Percentiles rank a stretch among this genome's conserved stretches.
phyloP scores from a whole-genome alignment of 805 yeast species.

The Schizosaccharomyces lindneri region DNA sequence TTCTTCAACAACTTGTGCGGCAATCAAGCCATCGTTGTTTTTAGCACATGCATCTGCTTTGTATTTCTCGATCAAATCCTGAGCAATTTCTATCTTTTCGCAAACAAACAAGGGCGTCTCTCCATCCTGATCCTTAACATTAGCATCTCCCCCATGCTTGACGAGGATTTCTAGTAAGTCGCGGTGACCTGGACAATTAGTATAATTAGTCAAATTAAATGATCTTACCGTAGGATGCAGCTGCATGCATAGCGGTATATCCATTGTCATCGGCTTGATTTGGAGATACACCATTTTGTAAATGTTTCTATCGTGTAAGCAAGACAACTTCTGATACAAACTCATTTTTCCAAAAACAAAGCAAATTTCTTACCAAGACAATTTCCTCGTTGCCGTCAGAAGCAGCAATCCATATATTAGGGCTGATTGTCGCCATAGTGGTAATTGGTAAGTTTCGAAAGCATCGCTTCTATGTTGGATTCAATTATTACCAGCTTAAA shows the following conservation, averaged over 20 bases:
- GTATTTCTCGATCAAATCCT: constrained; percentile 26
- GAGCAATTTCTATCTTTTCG: constrained; percentile 46
- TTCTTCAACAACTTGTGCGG: neutral
- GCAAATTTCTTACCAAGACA: neutral
- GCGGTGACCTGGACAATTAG: neutral
- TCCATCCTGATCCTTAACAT: constrained; percentile 66
- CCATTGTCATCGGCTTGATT: constrained; percentile 77
- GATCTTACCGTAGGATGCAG: constrained; percentile 47
- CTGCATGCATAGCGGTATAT: constrained; percentile 92
- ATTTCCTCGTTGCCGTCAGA: neutral
- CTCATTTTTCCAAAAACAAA: neutral
- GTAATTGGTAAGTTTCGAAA: neutral
- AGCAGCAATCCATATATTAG: constrained; percentile 1
- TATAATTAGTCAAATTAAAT: neutral
- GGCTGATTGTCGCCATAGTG: neutral
- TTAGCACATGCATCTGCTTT: neutral
- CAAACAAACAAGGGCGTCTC: constrained; percentile 88
- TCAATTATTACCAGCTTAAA: neutral
- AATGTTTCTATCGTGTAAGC: neutral
- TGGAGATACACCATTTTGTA: constrained; percentile 17
- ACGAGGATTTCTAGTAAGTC: constrained; percentile 19
- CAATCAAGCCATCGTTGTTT: neutral
- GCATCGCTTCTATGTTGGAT: neutral
- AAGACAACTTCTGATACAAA: neutral
- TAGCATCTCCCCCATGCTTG: constrained; percentile 47